A percentile compares a stretch with the other conserved stretches of the same genome.
Conservation (phyloP, 2,329 filamentous ascomycete genomes). For the Penicillium brasilianum region DNA sequence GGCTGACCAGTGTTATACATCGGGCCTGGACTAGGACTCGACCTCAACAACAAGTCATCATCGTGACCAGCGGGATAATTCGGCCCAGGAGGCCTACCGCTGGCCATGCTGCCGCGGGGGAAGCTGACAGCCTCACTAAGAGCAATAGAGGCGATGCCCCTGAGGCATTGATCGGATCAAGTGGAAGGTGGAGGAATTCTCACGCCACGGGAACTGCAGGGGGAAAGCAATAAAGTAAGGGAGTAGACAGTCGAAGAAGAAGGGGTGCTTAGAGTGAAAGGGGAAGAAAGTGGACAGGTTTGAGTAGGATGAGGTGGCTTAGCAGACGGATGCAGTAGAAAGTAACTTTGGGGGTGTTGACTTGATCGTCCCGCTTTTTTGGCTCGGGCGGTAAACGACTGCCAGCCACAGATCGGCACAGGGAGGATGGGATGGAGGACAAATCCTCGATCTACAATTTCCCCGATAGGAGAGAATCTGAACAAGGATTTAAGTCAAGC, state of each 20-base stretch:
- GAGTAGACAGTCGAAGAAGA: constrained; percentile 1
- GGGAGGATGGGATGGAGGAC: not conserved
- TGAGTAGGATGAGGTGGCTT: constrained; percentile 29
- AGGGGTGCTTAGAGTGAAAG: constrained; percentile 6
- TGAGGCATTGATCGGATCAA: constrained; percentile 46
- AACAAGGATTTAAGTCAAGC: not conserved
- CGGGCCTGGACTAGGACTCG: constrained; percentile 45
- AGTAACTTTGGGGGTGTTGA: constrained; percentile 27
- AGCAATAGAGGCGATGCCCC: constrained; percentile 33
- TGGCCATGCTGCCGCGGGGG: constrained; percentile 49
- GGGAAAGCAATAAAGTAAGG: constrained; percentile 13
- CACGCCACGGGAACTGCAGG: constrained; percentile 15
- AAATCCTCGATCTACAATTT: not conserved
- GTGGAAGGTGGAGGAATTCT: constrained; percentile 15
- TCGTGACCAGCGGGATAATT: constrained; percentile 51
- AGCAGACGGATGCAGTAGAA: constrained; percentile 27
- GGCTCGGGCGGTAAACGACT: constrained; percentile 25
- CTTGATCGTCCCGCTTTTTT: constrained; percentile 28
- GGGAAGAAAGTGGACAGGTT: constrained; percentile 16
- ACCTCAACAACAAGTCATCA: constrained; percentile 50
- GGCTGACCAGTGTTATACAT: constrained; percentile 75
- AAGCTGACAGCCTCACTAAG: constrained; percentile 43
- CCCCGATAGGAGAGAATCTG: not conserved
- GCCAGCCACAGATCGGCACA: constrained; percentile 10
- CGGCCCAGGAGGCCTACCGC: constrained; percentile 60